Conservation (phyloP, 495 filamentous ascomycete species). For the Elasticomyces elasticus region DNA sequence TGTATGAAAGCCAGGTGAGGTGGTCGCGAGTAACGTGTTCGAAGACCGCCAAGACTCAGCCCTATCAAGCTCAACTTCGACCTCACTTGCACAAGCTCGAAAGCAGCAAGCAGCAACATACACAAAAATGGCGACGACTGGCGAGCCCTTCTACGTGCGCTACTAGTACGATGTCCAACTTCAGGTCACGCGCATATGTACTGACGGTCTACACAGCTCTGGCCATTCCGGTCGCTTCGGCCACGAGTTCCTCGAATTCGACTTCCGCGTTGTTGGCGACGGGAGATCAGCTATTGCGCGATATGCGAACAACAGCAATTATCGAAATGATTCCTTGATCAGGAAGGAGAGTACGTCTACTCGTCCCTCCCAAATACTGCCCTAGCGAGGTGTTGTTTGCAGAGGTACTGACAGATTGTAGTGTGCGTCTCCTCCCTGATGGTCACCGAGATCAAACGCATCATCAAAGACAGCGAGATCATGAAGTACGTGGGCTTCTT, state of each 20-base stretch:
- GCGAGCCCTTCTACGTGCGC: slow-evolving; percentile 86
- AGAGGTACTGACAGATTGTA: slow-evolving; percentile 37
- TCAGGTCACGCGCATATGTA: not conserved
- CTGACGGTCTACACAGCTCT: slow-evolving; percentile 50
- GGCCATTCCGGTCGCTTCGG: slow-evolving; percentile 96
- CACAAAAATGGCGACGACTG: slow-evolving; percentile 39
- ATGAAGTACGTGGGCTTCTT: slow-evolving; percentile 59
- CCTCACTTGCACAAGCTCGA: no score
- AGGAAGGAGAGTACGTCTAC: slow-evolving; percentile 98
- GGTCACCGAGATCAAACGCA: slow-evolving; percentile 88
- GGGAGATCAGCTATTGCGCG: slow-evolving; percentile 90
- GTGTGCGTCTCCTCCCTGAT: slow-evolving; percentile 95
- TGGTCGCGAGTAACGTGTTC: no score
- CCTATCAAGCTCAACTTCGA: no score
- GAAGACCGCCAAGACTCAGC: no score
- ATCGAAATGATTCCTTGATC: slow-evolving; percentile 96
- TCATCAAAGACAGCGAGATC: slow-evolving; percentile 96
- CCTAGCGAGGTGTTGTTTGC: no score
- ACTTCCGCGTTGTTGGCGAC: slow-evolving; percentile 86
- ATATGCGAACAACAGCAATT: slow-evolving; percentile 99
- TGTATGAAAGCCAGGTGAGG: slow-evolving; percentile 12
- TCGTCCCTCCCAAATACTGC: no score
- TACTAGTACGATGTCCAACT: slow-evolving; percentile 65
- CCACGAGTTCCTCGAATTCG: slow-evolving; percentile 98
- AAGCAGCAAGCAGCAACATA: no score